phyloP scores from a whole-genome alignment of 2,329 filamentous ascomycete species.

The Sclerotinia borealis region DNA sequence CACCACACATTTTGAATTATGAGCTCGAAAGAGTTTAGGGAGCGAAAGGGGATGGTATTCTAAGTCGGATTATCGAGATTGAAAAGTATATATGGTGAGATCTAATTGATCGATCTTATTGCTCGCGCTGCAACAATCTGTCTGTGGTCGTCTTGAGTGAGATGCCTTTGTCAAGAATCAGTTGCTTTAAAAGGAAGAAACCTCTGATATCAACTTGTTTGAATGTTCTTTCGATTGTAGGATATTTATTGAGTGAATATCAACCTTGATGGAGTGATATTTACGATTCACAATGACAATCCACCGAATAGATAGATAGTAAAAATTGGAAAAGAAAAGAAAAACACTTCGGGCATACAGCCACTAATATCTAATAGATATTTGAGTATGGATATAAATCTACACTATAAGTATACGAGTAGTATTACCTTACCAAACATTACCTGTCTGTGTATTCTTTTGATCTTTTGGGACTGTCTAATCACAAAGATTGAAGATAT shows the following conservation, averaged over 20 bases:
- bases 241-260: not conserved
- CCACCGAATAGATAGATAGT: not conserved
- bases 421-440: not conserved
- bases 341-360: not conserved
- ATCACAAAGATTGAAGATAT: constrained; percentile 3
- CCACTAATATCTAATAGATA: not conserved
- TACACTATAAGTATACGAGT: not conserved
- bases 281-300: not conserved
- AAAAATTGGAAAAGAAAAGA: not conserved
- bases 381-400: not conserved
- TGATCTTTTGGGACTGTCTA: not conserved
- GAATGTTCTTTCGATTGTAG: not conserved
- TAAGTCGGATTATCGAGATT: not conserved
- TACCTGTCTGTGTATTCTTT: not conserved
- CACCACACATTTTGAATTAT: constrained; percentile 24
- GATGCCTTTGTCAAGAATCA: not conserved
- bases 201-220: not conserved
- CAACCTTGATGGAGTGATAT: not conserved
- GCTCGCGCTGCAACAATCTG: not conserved
- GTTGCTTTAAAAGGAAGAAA: not conserved
- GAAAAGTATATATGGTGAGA: not conserved
- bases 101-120: not conserved
- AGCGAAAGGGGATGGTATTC: not conserved
- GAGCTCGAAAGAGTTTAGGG: not conserved
- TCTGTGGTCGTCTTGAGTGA: not conserved